A percentile compares a stretch with the other conserved stretches of the same genome.
These are phyloP conservation scores for Lipomyces oligophaga DNA, from an alignment of 805 yeast species.

Conservation along the genomic window DNA sequence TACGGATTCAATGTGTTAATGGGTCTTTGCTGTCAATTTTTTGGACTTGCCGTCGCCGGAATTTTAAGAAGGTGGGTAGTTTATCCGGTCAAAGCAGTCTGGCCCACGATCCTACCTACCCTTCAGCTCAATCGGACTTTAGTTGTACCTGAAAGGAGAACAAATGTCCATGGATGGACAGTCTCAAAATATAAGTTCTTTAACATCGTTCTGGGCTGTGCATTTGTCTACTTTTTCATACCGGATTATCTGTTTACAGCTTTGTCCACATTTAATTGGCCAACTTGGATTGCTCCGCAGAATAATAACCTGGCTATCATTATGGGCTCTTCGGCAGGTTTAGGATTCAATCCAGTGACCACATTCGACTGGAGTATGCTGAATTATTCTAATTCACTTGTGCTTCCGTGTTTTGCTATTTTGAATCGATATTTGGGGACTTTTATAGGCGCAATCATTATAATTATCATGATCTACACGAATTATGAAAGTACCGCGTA, in stretches of 20 bases:
- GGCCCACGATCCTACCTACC: constrained; percentile 61
- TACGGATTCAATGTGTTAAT: constrained; percentile 54
- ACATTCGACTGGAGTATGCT: constrained; percentile 58
- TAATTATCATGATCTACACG: constrained; percentile 51
- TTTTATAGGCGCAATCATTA: constrained; percentile 50
- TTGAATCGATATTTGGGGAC: constrained; percentile 39
- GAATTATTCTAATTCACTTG: constrained; percentile 41
- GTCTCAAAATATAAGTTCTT: constrained; percentile 52
- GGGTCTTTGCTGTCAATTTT: constrained; percentile 52
- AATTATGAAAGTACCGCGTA: constrained; percentile 45
- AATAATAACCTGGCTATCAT: constrained; percentile 58
- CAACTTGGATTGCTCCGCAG: constrained; percentile 59
- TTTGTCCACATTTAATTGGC: constrained; percentile 54
- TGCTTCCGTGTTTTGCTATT: constrained; percentile 43
- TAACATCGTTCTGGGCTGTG: constrained; percentile 39
- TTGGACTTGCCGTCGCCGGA: constrained; percentile 68
- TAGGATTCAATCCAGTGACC: constrained; percentile 62
- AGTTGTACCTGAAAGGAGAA: constrained; percentile 19
- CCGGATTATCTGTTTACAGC: constrained; percentile 60
- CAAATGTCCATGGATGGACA: constrained; percentile 56
- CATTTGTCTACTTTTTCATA: constrained; percentile 55
- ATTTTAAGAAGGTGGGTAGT: constrained; percentile 54
- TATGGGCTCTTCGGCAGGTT: constrained; percentile 62
- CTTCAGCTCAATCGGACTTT: constrained; percentile 38
- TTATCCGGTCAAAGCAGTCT: constrained; percentile 58